Base-by-base conservation (phyloP, 805 yeast species). In the Sungouiella thailandica region DNA sequence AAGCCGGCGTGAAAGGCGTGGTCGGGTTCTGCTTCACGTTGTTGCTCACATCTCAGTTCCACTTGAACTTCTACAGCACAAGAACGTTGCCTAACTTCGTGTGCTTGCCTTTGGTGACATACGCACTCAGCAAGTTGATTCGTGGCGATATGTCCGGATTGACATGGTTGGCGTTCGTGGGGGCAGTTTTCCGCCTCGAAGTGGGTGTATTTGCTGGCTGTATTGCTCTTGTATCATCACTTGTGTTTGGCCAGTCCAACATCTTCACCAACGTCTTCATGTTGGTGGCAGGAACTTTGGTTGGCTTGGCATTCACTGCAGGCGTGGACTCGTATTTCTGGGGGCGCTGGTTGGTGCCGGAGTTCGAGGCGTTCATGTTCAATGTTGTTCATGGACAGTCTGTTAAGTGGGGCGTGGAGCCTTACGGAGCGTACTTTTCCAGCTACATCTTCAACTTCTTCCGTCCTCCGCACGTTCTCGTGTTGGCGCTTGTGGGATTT, bases 41-140 rank as follows among this genome's bases (percentile, higher is more conserved):
- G 2, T 68, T 88, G 36, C 65, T 70, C 25, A 58, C 74, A 36
- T 56, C 83, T 7, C 93, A 88, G 53, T 90, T 89, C 61, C 97
- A 90, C 53, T 41, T 86, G 13, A 59, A 81, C 39, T 90, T 67
- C 61, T 90, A 90, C 53, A 68, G 84, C n/a, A 71, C 95, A 2
- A 69, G 97, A 45, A 77, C 95, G 0, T 65, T 90, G 37, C 96
- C 97, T n/a, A 90, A 90, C 57, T 83, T 82, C 46, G 62, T 89
- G 37, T 88, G 83, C 2, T 62, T 90, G 34, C 96, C 97, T 3
- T 50, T 85, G 23, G 80, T 81, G 4, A 73, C 74, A 35, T 47
- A 60, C 29, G 82, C 83, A 0, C 43, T 82, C 27, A 64, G 76
- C 4, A 65, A 64, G 48, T 46, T 78, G 11, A 44, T 85, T 11